Conservation (phyloP, 2,329 filamentous ascomycete genomes). For the Fonsecaea nubica region DNA sequence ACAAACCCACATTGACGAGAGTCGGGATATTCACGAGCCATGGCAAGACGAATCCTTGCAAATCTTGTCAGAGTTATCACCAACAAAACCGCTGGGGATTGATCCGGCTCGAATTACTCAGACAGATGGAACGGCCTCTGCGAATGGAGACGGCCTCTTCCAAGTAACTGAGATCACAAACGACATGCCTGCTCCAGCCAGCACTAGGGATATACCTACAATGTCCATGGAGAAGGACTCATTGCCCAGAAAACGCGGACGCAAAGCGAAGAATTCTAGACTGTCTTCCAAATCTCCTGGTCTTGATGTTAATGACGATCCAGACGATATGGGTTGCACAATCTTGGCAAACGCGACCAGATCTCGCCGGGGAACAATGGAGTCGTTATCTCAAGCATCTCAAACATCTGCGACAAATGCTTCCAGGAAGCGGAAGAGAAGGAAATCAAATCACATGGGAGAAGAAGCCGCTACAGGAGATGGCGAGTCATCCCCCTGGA, state of each 20-base stretch:
- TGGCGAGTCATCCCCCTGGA: conserved; percentile 21
- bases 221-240: conserved; percentile 17
- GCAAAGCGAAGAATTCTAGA: conserved; percentile 35
- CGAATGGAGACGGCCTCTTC: not conserved
- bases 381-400: conserved; percentile 36
- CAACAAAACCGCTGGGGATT: not conserved
- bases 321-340: conserved; percentile 24
- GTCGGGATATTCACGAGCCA: not conserved
- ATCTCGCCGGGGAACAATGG: conserved; percentile 33
- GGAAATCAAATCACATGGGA: conserved; percentile 26
- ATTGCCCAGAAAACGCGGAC: conserved; percentile 35
- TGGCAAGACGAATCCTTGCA: conserved; percentile 3
- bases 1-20: not conserved
- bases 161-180: not conserved
- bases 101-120: conserved; percentile 15
- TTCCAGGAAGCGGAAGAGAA: conserved; percentile 27
- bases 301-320: conserved; percentile 23
- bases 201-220: not conserved
- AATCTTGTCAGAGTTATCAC: conserved; percentile 10
- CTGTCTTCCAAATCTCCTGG: conserved; percentile 18
- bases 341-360: conserved; percentile 16
- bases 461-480: conserved; percentile 2
- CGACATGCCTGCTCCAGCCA: not conserved
- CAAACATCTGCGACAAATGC: conserved; percentile 25
- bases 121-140: conserved; percentile 10